Evolutionary conservation across 2,329 filamentous ascomycete species (phyloP).

Genomic region (Colletotrichum spinosum): DNA sequence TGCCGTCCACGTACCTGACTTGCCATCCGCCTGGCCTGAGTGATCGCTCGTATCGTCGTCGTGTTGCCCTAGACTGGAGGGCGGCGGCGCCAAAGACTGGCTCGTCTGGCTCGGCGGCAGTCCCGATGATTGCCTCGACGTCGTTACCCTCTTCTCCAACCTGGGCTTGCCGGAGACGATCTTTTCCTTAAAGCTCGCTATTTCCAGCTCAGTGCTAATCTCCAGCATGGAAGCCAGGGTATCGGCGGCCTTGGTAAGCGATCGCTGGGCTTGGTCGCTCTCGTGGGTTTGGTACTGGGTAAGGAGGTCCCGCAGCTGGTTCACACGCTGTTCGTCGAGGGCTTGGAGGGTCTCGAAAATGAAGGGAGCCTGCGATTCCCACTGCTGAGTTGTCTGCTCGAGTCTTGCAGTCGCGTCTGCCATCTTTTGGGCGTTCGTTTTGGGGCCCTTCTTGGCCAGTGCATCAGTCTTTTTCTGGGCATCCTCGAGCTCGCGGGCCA

Average conservation of each 20-base stretch:
- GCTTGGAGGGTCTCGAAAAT: constrained; percentile 94
- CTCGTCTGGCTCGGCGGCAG: constrained; percentile 39
- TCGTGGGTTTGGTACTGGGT: constrained; percentile 96
- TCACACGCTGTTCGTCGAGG: constrained; percentile 88
- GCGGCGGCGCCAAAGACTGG: constrained; percentile 44
- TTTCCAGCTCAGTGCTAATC: constrained; percentile 87
- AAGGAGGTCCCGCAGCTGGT: constrained; percentile 88
- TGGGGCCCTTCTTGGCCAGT: constrained; percentile 81
- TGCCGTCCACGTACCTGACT: constrained; percentile 35
- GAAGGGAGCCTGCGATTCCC: constrained; percentile 94
- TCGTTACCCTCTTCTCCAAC: constrained; percentile 56
- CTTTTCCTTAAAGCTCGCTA: constrained; percentile 53
- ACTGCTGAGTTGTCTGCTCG: constrained; percentile 84
- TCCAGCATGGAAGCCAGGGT: constrained; percentile 87
- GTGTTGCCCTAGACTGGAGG: constrained; percentile 39
- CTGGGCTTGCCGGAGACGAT: constrained; percentile 38
- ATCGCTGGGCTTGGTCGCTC: constrained; percentile 84
- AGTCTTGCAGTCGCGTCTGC: constrained; percentile 79
- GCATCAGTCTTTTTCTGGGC: constrained; percentile 90
- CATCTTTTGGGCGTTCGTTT: constrained; percentile 81
- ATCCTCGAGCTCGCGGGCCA: constrained; percentile 87
- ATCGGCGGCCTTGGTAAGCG: constrained; percentile 78
- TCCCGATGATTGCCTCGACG: constrained; percentile 55
- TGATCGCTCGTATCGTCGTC: constrained; percentile 61
- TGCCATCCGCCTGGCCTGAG: constrained; percentile 46